A percentile compares a stretch with the other conserved stretches of the same genome.
Evolutionary conservation across 257 asterid genomes (phyloP).

Genomic region (Solanum lycopersicoides): DNA sequence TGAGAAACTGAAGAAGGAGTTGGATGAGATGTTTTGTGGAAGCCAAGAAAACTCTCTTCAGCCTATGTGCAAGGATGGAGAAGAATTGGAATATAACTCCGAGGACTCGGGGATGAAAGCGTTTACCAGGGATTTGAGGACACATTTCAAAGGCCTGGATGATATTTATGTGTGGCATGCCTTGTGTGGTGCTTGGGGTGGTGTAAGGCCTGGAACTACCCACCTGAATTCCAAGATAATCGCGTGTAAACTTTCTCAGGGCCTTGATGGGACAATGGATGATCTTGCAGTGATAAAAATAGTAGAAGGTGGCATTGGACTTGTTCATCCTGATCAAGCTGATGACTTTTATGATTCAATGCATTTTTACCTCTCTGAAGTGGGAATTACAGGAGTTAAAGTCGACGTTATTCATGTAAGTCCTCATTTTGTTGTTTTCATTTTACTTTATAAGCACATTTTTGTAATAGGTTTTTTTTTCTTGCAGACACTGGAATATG

Average conservation of each 20-base stretch:
- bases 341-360: slow-evolving; percentile 52
- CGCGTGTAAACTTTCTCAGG: slow-evolving; percentile 48
- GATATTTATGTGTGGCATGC: slow-evolving; percentile 86
- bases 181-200: slow-evolving; percentile 80
- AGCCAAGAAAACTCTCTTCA: slow-evolving; percentile 4
- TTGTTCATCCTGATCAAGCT: slow-evolving; percentile 39
- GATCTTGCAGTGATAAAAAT: slow-evolving; percentile 53
- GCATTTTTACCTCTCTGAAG: slow-evolving; percentile 49
- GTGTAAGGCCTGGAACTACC: slow-evolving; percentile 33
- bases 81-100: neutral
- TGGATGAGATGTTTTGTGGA: slow-evolving; percentile 37
- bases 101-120: neutral
- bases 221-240: slow-evolving; percentile 42
- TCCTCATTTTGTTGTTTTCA: neutral
- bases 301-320: slow-evolving; percentile 61
- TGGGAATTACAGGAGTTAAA: slow-evolving; percentile 72
- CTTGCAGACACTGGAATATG: slow-evolving; percentile 49
- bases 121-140: neutral
- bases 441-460: neutral
- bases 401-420: slow-evolving; percentile 36
- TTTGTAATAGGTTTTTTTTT: slow-evolving; percentile 7
- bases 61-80: slow-evolving; percentile 2
- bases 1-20: slow-evolving; percentile 16
- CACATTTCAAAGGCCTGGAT: neutral
- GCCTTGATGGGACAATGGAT: slow-evolving; percentile 38